Base-by-base conservation (phyloP, 139 green algal genomes). In the Chlamydomonas incerta region DNA sequence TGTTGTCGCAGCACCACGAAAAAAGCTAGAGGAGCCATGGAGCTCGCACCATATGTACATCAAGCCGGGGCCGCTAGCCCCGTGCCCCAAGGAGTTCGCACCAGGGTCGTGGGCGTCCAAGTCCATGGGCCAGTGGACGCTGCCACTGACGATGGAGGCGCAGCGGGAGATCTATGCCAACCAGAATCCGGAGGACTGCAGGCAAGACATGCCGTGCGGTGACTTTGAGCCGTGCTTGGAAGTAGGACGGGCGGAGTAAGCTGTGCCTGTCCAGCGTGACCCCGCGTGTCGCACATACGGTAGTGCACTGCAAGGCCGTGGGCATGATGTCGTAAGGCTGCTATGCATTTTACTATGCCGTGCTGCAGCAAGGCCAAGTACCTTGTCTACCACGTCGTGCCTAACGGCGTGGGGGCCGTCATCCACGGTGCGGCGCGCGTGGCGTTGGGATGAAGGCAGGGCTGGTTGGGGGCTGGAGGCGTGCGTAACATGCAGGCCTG, bases 121-220 rank as follows among this genome's bases (percentile, higher is more conserved):
- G 29, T 83, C 77, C n/a, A 74, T 73, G 75, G 77, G 63, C 24
- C 52, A 60, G 0, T 46, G 29, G 9, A 74, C 77, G 14, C 77
- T 83, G 41, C 77, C 77, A 0, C 23, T 83, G 10, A 83, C 77
- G 10, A 46, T 74, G 14, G 77, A 50, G 37, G 77, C 77, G 0
- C 77, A 83, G 77, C 63, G 63, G 20, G 77, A 83, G 33, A 83
- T 83, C 21, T 83, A 83, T 65, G 41, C 33, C 5, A 31, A 83
- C 46, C 77, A 83, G 77, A 46, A 83, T 31, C 77, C 77, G 0
- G 15, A n/a, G 3, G 77, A 83, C 77, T 83, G 77, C 62, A 58
- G n/a, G 29, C 8, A 50, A 8, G 41, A 50, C 8, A 50, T 50
- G 41, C 6, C 41, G 41, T 8, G 6, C 41, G 41, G 6, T 50